Base-by-base conservation (phyloP, 2,329 filamentous ascomycete species). In the Scortechinia acanthostroma region DNA sequence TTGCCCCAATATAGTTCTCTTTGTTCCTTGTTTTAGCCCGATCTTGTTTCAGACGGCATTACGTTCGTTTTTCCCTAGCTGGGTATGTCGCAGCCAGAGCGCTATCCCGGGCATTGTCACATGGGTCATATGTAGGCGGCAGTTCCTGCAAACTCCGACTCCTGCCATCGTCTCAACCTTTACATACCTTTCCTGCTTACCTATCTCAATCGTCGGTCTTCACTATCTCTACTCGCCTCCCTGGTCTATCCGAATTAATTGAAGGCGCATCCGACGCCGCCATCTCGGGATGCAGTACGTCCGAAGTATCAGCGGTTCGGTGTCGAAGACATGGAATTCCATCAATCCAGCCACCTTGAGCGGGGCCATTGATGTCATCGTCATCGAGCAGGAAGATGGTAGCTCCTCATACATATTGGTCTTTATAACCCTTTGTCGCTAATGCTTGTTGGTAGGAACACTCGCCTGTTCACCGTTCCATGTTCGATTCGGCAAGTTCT, bases 241-340 rank as follows among this genome's bases (percentile, higher is more conserved):
- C 25, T n/a, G 10, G 10, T n/a, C 25, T 10, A 30, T 30, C 10
- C 25, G 10, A 10, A 10, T 30, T 30, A 10, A 30, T 30, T 30
- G 10, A 30, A 30, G 25, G 25, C 25, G 10, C n/a, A 10, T 30
- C 25, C 10, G 25, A n/a, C 25, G 25, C 25, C 10, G 10, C n/a
- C 25, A n/a, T 30, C 25, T 10, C 35, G 17, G 6, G 35, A 97
- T 97, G 93, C 91, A 97, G 75, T 97, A 97, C 86, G 91, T 97
- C 54, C 81, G 93, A 55, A 95, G 91, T 59, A 80, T 97, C 56
- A 93, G 89, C 65, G 91, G 91, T 62, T 94, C 90, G 44, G 91
- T 98, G 57, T 95, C 91, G 55, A 96, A 93, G 70, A 91, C 93
- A 64, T 98, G 93, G 93, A 98, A 98, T 68, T 96, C 91, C 21